Evolutionary conservation across 345 rosid genomes (phyloP).

Genomic region (Murraya paniculata): DNA sequence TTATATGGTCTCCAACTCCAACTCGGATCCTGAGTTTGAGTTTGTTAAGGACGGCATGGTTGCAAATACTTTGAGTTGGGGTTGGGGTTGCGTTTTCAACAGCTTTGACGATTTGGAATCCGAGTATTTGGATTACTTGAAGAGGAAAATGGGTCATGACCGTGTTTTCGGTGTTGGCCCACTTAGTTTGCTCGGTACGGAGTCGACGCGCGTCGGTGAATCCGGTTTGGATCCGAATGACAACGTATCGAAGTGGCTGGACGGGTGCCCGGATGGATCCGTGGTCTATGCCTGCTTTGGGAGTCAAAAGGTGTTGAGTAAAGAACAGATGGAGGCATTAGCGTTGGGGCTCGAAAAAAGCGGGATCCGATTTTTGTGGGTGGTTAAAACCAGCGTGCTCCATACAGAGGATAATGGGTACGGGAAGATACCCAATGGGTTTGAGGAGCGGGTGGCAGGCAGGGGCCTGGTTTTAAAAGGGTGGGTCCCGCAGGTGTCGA

Average conservation of each 20-base stretch:
- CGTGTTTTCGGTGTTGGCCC: conserved; percentile 62
- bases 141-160: conserved; percentile 36
- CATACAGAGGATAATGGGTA: conserved; percentile 13
- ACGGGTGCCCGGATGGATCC: conserved; percentile 44
- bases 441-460: conserved; percentile 26
- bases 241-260: conserved; percentile 45
- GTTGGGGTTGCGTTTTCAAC: conserved; percentile 45
- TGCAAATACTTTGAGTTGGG: conserved; percentile 31
- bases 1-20: conserved; percentile 5
- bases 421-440: conserved; percentile 27
- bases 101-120: conserved; percentile 45
- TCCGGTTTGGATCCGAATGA: not conserved
- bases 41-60: conserved; percentile 27
- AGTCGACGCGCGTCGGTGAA: conserved; percentile 2
- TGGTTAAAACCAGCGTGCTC: conserved; percentile 36
- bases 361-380: conserved; percentile 56
- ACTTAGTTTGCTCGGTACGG: conserved; percentile 41
- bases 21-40: conserved; percentile 34
- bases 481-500: conserved; percentile 40
- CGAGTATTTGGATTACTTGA: conserved; percentile 34
- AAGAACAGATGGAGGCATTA: conserved; percentile 48
- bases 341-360: conserved; percentile 55
- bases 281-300: conserved; percentile 68
- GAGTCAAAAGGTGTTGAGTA: conserved; percentile 44
- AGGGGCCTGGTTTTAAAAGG: conserved; percentile 32